Evolutionary conservation across 495 filamentous ascomycete genomes (phyloP).

Genomic region (Neurospora sublineolata): DNA sequence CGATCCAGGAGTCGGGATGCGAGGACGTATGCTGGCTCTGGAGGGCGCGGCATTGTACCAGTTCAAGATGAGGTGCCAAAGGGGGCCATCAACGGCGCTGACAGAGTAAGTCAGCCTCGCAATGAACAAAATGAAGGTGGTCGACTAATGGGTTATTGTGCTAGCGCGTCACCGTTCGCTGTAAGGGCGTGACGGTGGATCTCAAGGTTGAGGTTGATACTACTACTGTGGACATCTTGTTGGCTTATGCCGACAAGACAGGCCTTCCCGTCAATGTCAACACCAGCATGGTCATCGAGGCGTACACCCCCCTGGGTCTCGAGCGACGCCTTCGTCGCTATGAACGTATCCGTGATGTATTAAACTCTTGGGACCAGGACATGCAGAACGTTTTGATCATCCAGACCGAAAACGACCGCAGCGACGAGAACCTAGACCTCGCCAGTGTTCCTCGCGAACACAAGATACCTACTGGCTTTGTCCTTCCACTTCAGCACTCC

Average conservation of each 20-base stretch:
- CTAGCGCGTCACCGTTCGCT: conserved; percentile 55
- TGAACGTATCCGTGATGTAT: conserved; percentile 74
- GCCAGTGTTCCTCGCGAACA: conserved; percentile 43
- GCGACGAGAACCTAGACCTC: conserved; percentile 33
- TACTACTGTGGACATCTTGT: conserved; percentile 59
- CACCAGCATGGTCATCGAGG: conserved; percentile 61
- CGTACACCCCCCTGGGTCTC: conserved; percentile 62
- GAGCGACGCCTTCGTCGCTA: conserved; percentile 77
- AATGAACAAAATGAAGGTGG: conserved; percentile 2
- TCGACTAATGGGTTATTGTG: conserved; percentile 3
- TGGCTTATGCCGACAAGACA: conserved; percentile 42
- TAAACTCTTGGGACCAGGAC: conserved; percentile 87
- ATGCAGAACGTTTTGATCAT: conserved; percentile 58
- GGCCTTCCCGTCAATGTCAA: conserved; percentile 44
- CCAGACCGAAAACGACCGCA: conserved; percentile 20
- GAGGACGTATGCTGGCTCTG: conserved; percentile 1
- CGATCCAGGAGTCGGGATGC: conserved; percentile 18
- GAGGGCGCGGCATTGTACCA: conserved; percentile 39
- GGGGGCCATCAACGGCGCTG: conserved; percentile 74
- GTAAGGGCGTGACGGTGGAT: conserved; percentile 46
- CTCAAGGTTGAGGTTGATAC: conserved; percentile 64
- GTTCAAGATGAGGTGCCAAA: conserved; percentile 61
- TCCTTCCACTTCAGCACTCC: conserved; percentile 67
- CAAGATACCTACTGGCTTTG: conserved; percentile 43
- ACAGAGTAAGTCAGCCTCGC: conserved; percentile 42